Conservation (phyloP, 805 yeast genomes). For the Barnettozyma populi region DNA sequence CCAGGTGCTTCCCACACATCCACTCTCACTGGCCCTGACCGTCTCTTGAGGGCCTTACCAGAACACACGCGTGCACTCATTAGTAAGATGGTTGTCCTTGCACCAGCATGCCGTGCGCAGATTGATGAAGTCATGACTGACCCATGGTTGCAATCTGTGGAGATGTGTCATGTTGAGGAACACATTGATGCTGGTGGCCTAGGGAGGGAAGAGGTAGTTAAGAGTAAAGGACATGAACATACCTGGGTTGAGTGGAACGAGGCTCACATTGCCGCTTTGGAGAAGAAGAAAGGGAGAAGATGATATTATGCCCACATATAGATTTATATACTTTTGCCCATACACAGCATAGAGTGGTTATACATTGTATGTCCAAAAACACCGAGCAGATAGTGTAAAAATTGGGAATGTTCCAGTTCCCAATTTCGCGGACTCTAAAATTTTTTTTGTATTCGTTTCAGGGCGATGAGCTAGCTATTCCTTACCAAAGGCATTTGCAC, state of each 20-base stretch:
- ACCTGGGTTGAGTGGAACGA: constrained; percentile 88
- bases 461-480: not conserved
- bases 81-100: constrained; percentile 73
- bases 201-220: constrained; percentile 25
- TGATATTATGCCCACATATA: not conserved
- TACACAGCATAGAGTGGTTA: not conserved
- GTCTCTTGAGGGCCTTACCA: constrained; percentile 66
- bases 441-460: not conserved
- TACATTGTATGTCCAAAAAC: not conserved
- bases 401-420: not conserved
- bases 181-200: constrained; percentile 34
- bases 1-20: constrained; percentile 49
- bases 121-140: constrained; percentile 76
- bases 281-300: constrained; percentile 56
- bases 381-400: not conserved
- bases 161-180: constrained; percentile 62
- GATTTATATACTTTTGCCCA: not conserved
- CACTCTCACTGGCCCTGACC: constrained; percentile 61
- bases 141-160: constrained; percentile 57
- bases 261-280: constrained; percentile 92
- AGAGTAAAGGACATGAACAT: constrained; percentile 65
- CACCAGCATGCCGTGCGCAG: constrained; percentile 81
- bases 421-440: not conserved
- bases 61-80: constrained; percentile 62
- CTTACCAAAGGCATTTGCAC: not conserved